These are phyloP conservation scores for Cydonia oblonga DNA, from an alignment of 331 rosid species.

Conservation along the genomic window DNA sequence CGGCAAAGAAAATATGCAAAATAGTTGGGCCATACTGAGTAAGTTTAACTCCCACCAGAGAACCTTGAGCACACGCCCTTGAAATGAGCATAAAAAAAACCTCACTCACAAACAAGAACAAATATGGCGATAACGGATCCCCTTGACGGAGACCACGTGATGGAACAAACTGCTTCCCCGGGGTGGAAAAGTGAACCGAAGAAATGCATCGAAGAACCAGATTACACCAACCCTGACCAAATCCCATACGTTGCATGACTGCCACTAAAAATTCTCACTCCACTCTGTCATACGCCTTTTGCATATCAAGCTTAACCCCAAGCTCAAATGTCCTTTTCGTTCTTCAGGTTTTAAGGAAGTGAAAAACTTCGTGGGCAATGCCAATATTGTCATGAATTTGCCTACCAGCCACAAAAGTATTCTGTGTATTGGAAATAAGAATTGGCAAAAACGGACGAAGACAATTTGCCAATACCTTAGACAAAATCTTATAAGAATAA, in stretches of 20 bases:
- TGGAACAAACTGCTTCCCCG: too few relatives aligned
- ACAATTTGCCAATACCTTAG: not conserved
- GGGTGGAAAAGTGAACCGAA: not conserved
- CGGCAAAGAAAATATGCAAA: too few relatives aligned
- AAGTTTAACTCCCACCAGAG: too few relatives aligned
- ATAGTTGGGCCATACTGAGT: too few relatives aligned
- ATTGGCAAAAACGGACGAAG: not conserved
- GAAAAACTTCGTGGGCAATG: not conserved
- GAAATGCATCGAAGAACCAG: too few relatives aligned
- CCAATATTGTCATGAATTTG: not conserved
- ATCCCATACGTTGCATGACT: not conserved
- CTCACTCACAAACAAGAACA: too few relatives aligned
- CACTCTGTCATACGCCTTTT: not conserved
- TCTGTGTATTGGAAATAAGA: not conserved
- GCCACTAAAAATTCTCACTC: not conserved
- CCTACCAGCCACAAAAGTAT: not conserved
- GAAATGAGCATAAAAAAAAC: too few relatives aligned
- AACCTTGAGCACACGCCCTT: too few relatives aligned
- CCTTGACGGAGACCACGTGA: too few relatives aligned
- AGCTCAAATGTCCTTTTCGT: not conserved
- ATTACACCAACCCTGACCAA: not conserved
- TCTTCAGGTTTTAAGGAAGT: rapidly evolving
- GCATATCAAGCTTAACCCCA: not conserved
- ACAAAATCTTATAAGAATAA: not conserved
- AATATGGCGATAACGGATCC: too few relatives aligned